Percentiles rank a stretch among this genome's conserved stretches.
phyloP scores from a whole-genome alignment of 2,329 filamentous ascomycete species.

The Fusarium chlamydosporum region DNA sequence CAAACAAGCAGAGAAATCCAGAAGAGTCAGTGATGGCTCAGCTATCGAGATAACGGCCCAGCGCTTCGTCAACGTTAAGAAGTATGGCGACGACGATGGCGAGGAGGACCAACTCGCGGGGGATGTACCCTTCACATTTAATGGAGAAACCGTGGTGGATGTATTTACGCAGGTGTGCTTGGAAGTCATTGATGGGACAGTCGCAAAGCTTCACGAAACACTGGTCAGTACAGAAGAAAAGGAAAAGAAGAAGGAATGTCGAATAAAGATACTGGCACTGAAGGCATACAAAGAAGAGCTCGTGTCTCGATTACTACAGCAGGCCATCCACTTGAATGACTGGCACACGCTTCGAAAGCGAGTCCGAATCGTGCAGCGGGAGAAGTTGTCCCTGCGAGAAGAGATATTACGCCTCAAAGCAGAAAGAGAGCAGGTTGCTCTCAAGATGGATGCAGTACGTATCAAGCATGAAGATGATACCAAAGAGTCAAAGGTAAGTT shows the following conservation, averaged over 20 bases:
- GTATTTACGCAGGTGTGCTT: constrained; percentile 73
- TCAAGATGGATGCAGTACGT: constrained; percentile 74
- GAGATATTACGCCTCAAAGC: constrained; percentile 71
- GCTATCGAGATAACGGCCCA: constrained; percentile 71
- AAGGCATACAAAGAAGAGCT: constrained; percentile 72
- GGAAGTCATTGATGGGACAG: constrained; percentile 68
- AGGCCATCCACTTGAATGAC: constrained; percentile 72
- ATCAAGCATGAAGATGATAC: constrained; percentile 70
- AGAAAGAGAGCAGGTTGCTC: constrained; percentile 72
- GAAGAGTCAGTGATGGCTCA: constrained; percentile 45
- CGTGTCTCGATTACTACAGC: constrained; percentile 68
- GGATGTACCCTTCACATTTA: constrained; percentile 68
- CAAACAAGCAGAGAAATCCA: constrained; percentile 44
- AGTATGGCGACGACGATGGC: constrained; percentile 57
- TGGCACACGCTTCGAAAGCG: constrained; percentile 70
- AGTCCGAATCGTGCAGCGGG: constrained; percentile 69
- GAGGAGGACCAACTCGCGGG: constrained; percentile 62
- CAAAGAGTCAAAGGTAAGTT: constrained; percentile 65
- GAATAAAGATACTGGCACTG: constrained; percentile 68
- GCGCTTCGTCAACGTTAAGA: constrained; percentile 67
- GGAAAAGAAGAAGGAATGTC: constrained; percentile 66
- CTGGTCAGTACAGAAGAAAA: constrained; percentile 58
- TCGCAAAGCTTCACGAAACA: constrained; percentile 64
- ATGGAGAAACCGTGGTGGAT: constrained; percentile 73
- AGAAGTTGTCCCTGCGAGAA: constrained; percentile 69